Conservation (phyloP, 2,329 filamentous ascomycete genomes). For the Stagonosporopsis vannaccii region DNA sequence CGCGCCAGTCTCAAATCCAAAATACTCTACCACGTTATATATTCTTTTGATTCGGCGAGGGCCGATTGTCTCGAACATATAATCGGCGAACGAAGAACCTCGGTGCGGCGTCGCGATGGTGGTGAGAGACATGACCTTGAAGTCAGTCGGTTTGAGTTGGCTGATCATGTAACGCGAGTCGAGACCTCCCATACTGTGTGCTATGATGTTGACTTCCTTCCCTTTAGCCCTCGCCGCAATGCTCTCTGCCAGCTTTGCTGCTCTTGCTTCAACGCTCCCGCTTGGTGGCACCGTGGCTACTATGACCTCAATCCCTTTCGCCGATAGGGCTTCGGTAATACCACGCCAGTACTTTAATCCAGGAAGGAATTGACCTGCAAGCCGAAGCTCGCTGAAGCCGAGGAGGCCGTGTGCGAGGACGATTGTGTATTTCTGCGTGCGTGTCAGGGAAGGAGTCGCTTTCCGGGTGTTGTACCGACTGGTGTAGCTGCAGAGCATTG, state of each 20-base stretch:
- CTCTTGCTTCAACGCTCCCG: constrained; percentile 65
- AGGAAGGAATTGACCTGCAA: constrained; percentile 62
- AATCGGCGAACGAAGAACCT: constrained; percentile 69
- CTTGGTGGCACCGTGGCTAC: constrained; percentile 66
- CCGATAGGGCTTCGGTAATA: constrained; percentile 64
- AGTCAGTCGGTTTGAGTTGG: constrained; percentile 64
- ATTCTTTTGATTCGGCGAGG: constrained; percentile 62
- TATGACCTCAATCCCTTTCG: constrained; percentile 67
- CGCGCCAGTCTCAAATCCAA: constrained; percentile 65
- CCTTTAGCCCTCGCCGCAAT: constrained; percentile 63
- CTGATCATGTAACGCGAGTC: constrained; percentile 72
- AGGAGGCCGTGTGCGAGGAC: constrained; percentile 71
- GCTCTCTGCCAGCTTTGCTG: constrained; percentile 59
- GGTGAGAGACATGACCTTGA: constrained; percentile 76
- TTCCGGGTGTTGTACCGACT: constrained; percentile 32
- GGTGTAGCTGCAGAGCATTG: constrained; percentile 39
- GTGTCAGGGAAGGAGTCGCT: constrained; percentile 21
- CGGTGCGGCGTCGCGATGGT: constrained; percentile 69
- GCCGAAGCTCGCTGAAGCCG: constrained; percentile 68
- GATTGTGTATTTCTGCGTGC: constrained; percentile 60
- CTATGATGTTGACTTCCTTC: constrained; percentile 69
- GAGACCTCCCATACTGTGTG: constrained; percentile 69
- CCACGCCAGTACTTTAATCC: constrained; percentile 71
- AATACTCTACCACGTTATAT: constrained; percentile 62
- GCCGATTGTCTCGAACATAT: constrained; percentile 65